Evolutionary conservation across 257 asterid genomes (phyloP).

Genomic region (Apocynum venetum): DNA sequence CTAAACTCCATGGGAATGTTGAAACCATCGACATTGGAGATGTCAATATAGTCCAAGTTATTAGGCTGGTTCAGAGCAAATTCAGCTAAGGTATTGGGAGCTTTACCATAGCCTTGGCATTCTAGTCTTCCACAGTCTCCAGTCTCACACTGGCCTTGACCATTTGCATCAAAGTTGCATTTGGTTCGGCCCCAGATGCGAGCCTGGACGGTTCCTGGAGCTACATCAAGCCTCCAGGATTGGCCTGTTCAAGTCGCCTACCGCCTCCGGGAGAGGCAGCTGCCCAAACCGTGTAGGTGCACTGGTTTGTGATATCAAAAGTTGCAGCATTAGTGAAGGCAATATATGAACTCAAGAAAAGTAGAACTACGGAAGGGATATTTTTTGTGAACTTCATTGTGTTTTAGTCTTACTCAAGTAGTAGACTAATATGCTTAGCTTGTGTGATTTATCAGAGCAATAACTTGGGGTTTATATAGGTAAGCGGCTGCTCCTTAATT

Average conservation of each 20-base stretch:
- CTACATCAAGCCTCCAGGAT: conserved; percentile 16
- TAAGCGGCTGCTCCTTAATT: not conserved
- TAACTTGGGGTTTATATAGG: not conserved
- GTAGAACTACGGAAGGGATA: not conserved
- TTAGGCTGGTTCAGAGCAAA: conserved; percentile 24
- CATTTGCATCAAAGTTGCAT: conserved; percentile 21
- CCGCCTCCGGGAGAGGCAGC: conserved; percentile 29
- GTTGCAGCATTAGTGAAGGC: conserved; percentile 25
- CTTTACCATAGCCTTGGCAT: conserved; percentile 21
- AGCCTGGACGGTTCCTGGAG: conserved; percentile 19
- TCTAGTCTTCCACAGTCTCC: conserved; percentile 23
- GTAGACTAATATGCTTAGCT: not conserved
- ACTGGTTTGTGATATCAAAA: conserved; percentile 20
- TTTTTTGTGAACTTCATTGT: conserved; percentile 16
- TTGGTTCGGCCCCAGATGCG: conserved; percentile 31
- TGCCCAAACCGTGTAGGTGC: conserved; percentile 31
- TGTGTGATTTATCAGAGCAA: too few species aligned
- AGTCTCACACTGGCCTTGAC: conserved; percentile 25
- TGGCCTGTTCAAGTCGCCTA: conserved; percentile 10
- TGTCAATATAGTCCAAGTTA: conserved; percentile 26
- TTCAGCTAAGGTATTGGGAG: conserved; percentile 32
- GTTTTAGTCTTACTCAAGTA: not conserved
- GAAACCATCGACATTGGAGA: conserved; percentile 27
- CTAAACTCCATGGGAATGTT: conserved; percentile 27
- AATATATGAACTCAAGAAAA: not conserved